A percentile compares a stretch with the other conserved stretches of the same genome.
Evolutionary conservation across 768 basidiomycete genomes (phyloP).

Genomic region (Mycena vitilis): DNA sequence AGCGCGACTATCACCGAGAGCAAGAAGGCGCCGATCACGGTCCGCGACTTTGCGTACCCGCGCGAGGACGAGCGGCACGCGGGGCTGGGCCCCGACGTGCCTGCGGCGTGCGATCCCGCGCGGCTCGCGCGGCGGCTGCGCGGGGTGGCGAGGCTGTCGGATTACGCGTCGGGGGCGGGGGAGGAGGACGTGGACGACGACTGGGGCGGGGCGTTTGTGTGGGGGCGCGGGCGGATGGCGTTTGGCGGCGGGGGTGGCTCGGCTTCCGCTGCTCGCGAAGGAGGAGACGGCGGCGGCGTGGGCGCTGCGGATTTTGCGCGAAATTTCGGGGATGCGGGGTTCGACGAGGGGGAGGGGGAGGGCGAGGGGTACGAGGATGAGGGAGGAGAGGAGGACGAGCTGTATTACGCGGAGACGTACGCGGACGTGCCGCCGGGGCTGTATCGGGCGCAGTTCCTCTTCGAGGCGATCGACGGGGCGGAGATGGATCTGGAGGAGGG

Average conservation of each 20-base stretch:
- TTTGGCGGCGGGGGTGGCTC: conserved; percentile 33
- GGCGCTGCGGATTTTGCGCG: conserved; percentile 33
- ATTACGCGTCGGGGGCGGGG: conserved; percentile 10
- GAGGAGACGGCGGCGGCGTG: conserved; percentile 17
- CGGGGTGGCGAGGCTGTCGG: conserved; percentile 25
- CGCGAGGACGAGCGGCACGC: conserved; percentile 48
- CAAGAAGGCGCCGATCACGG: conserved; percentile 42
- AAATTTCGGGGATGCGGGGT: conserved; percentile 36
- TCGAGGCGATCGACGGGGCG: conserved; percentile 83
- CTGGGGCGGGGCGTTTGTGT: conserved; percentile 24
- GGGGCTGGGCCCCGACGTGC: conserved; percentile 55
- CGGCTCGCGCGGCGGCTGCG: conserved; percentile 47
- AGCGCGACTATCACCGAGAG: background rate
- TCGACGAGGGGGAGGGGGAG: conserved; percentile 40
- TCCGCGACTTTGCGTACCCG: conserved; percentile 58
- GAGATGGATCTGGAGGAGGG: conserved; percentile 87
- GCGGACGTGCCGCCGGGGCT: conserved; percentile 68
- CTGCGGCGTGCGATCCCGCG: conserved; percentile 51
- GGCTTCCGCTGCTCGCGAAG: background rate
- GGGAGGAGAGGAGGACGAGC: conserved; percentile 43
- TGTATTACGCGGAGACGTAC: conserved; percentile 53
- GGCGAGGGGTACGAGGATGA: conserved; percentile 39
- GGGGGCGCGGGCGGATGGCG: conserved; percentile 21
- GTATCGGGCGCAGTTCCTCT: conserved; percentile 82
- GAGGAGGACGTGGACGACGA: conserved; percentile 35